Evolutionary conservation across 163 green algal genomes (phyloP), one percentile per base, ranked within the genome.

Genomic region (Coccomyxa subellipsoidea): DNA sequence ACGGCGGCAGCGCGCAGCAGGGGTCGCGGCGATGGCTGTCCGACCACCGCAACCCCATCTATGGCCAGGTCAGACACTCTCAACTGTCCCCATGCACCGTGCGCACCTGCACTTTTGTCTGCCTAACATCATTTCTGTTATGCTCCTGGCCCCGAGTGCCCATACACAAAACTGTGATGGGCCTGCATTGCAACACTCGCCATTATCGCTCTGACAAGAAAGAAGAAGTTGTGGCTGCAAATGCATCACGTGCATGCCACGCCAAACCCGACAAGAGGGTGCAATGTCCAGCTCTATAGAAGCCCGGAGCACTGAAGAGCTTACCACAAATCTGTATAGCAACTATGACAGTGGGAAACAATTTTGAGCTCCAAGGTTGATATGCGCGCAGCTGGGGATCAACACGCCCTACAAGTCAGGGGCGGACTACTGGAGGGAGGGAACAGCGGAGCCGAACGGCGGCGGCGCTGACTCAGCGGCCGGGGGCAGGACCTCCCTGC

Each of bases 371-470:
- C 47, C 25, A 39, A 15, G 18, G 29, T 29, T 72, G 18, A 12
- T 27, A 0, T 34, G 18, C 18, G 15, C 71, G 59, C 69, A 85
- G 81, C 54, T 79, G 35, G 81, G 76, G 21, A 38, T 70, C 0
- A 79, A 78, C 31, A 78, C 81, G 35, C 81, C 77, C 37, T 39
- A 71, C 59, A 85, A 82, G 81, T 79, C 81, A 21, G 69, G 76
- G 10, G 34, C 80, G 72, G 70, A 76, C 34, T 84, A 84, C 69
- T 73, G 66, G 66, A 32, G 66, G 66, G 66, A 73, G 66, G n/a
- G 27, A 32, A 35, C 66, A 36, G 66, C 80, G n/a, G 38, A 59
- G 71, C 70, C 78, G 35, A 69, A 18, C n/a, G 78, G 75, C 36
- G 71, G 31, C 70, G n/a, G 69, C 21, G 40, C 69, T 54, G 80